Conservation (phyloP, 2,329 filamentous ascomycete genomes). For the Chalaropsis ovoidea region DNA sequence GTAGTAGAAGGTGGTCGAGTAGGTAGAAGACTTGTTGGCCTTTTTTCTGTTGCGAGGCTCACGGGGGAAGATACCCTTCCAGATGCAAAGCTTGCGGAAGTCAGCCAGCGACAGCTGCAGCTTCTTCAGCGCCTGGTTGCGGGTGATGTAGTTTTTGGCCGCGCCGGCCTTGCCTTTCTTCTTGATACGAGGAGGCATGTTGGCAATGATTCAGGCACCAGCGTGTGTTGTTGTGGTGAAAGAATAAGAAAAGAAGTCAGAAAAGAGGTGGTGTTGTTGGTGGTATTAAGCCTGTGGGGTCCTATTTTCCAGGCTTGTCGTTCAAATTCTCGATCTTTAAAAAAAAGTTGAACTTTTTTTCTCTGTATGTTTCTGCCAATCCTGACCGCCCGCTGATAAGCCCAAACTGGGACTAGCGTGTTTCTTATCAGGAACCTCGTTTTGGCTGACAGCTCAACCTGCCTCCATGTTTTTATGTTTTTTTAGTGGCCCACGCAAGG, state of each 20-base stretch:
- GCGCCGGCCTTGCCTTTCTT: conserved; percentile 87
- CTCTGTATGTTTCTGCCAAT: conserved; percentile 25
- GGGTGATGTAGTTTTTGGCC: conserved; percentile 96
- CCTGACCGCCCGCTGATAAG: conserved; percentile 25
- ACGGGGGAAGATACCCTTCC: conserved; percentile 97
- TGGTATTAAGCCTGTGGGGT: conserved; percentile 20
- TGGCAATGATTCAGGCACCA: neutral
- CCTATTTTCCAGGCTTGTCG: conserved; percentile 25
- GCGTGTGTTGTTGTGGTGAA: neutral
- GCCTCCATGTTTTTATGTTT: neutral
- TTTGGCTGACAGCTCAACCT: neutral
- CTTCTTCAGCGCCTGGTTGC: conserved; percentile 94
- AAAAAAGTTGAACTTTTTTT: conserved; percentile 31
- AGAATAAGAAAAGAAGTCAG: conserved; percentile 18
- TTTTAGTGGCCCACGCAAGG: neutral
- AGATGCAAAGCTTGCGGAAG: conserved; percentile 97
- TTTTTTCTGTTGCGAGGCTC: conserved; percentile 97
- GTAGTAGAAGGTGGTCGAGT: conserved; percentile 84
- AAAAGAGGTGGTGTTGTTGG: conserved; percentile 11
- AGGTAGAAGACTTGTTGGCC: conserved; percentile 80
- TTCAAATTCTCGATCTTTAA: conserved; percentile 27
- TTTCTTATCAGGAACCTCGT: conserved; percentile 18
- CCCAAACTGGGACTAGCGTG: conserved; percentile 17
- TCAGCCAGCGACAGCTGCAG: conserved; percentile 94
- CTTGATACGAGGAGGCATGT: conserved; percentile 63